phyloP scores from a whole-genome alignment of 2,329 filamentous ascomycete genomes.

The Lasiodiplodia gonubiensis region DNA sequence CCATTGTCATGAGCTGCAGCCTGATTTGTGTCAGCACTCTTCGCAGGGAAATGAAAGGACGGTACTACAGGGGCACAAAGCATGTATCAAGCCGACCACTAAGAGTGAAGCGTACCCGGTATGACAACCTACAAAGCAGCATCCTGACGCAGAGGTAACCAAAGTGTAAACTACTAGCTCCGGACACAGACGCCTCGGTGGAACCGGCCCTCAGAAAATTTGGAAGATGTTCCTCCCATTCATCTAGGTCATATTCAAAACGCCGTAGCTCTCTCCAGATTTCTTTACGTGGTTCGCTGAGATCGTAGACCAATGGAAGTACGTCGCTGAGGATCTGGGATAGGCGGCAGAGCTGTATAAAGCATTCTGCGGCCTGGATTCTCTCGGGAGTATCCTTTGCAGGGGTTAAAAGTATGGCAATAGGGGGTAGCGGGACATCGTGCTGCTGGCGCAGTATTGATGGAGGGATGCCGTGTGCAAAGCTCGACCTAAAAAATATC shows the following conservation, averaged over 20 bases:
- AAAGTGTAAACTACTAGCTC: constrained; percentile 48
- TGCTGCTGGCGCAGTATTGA: constrained; percentile 60
- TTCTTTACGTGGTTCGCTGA: constrained; percentile 39
- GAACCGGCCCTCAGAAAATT: constrained; percentile 41
- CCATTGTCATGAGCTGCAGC: constrained; percentile 30
- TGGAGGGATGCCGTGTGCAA: constrained; percentile 62
- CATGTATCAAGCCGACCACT: background rate
- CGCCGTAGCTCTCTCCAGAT: constrained; percentile 39
- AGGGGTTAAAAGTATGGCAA: constrained; percentile 47
- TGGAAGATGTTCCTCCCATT: constrained; percentile 43
- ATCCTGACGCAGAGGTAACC: constrained; percentile 49
- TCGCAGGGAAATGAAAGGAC: too few species aligned
- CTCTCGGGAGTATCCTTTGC: constrained; percentile 44
- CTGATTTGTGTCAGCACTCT: background rate
- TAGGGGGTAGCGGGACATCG: constrained; percentile 60
- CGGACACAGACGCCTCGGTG: constrained; percentile 29
- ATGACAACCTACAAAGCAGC: constrained; percentile 46
- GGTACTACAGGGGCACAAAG: too few species aligned
- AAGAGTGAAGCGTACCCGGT: constrained; percentile 35
- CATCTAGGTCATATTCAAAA: constrained; percentile 42
- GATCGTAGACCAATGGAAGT: constrained; percentile 46
- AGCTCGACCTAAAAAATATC: constrained; percentile 49
- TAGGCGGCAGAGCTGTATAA: constrained; percentile 59
- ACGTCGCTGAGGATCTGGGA: constrained; percentile 50
- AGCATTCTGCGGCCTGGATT: constrained; percentile 57